Conservation (phyloP, 2,329 filamentous ascomycete genomes). For the Aphanoascus verrucosus region DNA sequence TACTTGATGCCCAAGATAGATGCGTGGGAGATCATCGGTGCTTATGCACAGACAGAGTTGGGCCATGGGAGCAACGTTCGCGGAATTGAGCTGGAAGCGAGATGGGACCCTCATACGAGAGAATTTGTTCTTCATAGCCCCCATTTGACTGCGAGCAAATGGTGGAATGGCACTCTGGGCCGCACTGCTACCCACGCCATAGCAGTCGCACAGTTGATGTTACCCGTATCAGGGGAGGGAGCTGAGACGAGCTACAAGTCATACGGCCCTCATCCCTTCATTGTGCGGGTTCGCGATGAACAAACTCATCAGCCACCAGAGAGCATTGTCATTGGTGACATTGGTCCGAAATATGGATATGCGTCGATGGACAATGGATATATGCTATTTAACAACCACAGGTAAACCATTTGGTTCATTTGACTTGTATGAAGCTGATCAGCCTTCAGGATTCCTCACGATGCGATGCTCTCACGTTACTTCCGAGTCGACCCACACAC, state of each 20-base stretch:
- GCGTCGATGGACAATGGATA: constrained; percentile 15
- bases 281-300: constrained; percentile 35
- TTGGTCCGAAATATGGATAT: constrained; percentile 15
- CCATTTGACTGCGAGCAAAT: constrained; percentile 39
- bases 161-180: constrained; percentile 42
- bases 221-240: constrained; percentile 24
- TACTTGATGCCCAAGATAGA: constrained; percentile 39
- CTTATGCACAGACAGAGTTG: constrained; percentile 39
- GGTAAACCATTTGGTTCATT: background rate
- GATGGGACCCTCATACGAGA: constrained; percentile 34
- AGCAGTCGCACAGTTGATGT: constrained; percentile 38
- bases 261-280: constrained; percentile 39
- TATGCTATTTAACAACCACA: constrained; percentile 16
- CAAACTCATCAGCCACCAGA: constrained; percentile 13
- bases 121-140: constrained; percentile 40
- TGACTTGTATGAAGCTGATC: background rate
- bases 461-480: constrained; percentile 15
- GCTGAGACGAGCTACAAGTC: constrained; percentile 18
- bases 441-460: constrained; percentile 10
- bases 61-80: constrained; percentile 40
- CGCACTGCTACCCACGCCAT: constrained; percentile 41
- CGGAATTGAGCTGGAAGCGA: constrained; percentile 36
- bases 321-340: constrained; percentile 14
- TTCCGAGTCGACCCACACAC: constrained; percentile 14
- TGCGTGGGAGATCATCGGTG: constrained; percentile 37